Conservation (phyloP, 306 rosid genomes). For the Phaseolus lunatus region DNA sequence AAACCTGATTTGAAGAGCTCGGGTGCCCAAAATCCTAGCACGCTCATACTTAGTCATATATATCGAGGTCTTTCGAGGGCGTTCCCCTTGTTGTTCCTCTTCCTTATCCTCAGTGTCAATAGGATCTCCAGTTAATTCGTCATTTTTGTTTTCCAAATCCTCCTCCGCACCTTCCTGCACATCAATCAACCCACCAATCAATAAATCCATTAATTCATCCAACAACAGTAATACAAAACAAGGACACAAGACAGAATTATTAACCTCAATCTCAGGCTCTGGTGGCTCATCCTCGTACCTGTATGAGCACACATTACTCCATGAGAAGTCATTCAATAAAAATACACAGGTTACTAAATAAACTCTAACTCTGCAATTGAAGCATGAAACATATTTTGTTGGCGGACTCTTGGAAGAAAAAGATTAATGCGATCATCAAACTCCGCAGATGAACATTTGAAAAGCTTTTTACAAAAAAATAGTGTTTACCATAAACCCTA, state of each 20-base stretch:
- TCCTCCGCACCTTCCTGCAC: constrained; percentile 92
- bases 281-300: constrained; percentile 90
- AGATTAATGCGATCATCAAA: not conserved
- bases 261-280: constrained; percentile 90
- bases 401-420: not conserved
- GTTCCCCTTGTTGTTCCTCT: constrained; percentile 53
- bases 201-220: constrained; percentile 35
- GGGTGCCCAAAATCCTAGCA: constrained; percentile 93
- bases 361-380: constrained; percentile 1
- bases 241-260: not conserved
- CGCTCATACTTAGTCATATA: constrained; percentile 96
- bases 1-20: constrained; percentile 96
- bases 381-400: not conserved
- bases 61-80: constrained; percentile 82
- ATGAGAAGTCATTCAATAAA: constrained; percentile 10
- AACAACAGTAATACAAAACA: not conserved
- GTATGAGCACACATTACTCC: constrained; percentile 26
- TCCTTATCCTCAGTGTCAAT: constrained; percentile 71
- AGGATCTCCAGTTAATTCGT: constrained; percentile 65
- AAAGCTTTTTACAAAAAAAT: constrained; percentile 3
- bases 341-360: not conserved
- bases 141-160: constrained; percentile 73
- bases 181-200: constrained; percentile 42
- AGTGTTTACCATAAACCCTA: not conserved
- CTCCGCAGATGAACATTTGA: not conserved